Conservation (phyloP, 352 stramenopile species). For the Globisporangium echinulatum region DNA sequence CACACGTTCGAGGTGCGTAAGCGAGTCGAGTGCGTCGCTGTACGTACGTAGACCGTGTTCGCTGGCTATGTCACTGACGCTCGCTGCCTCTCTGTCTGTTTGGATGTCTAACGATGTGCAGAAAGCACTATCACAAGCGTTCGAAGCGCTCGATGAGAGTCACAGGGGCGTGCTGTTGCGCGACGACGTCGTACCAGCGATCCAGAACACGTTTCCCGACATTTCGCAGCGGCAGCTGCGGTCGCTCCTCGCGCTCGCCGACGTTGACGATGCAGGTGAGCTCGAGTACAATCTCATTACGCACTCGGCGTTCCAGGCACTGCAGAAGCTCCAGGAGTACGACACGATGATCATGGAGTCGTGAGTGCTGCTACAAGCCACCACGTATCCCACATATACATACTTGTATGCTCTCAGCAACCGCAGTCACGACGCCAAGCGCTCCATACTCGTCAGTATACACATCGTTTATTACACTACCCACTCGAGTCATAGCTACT, state of each 20-base stretch:
- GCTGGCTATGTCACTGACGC: not conserved
- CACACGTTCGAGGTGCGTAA: constrained; percentile 58
- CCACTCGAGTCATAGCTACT: not conserved
- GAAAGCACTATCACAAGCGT: constrained; percentile 47
- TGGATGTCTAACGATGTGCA: constrained; percentile 3
- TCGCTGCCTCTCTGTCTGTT: not conserved
- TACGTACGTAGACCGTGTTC: not conserved
- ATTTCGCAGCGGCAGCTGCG: constrained; percentile 57
- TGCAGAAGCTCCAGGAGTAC: constrained; percentile 83
- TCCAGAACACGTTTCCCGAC: constrained; percentile 58
- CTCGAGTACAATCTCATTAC: constrained; percentile 64
- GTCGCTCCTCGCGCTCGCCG: constrained; percentile 54
- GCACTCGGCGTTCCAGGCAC: constrained; percentile 62
- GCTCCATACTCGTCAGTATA: constrained; percentile 12
- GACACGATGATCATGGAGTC: constrained; percentile 72
- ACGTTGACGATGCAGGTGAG: constrained; percentile 62
- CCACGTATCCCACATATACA: too few species aligned
- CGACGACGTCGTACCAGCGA: constrained; percentile 46
- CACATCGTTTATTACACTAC: constrained; percentile 11
- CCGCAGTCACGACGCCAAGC: not conserved
- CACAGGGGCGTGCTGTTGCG: constrained; percentile 45
- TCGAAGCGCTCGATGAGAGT: constrained; percentile 64
- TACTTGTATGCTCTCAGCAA: not conserved
- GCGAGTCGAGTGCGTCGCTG: too few species aligned
- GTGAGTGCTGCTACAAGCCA: constrained; percentile 11